A percentile compares a stretch with the other conserved stretches of the same genome.
Evolutionary conservation across 2,329 filamentous ascomycete species (phyloP).

Genomic region (Akanthomyces dipterigenus): DNA sequence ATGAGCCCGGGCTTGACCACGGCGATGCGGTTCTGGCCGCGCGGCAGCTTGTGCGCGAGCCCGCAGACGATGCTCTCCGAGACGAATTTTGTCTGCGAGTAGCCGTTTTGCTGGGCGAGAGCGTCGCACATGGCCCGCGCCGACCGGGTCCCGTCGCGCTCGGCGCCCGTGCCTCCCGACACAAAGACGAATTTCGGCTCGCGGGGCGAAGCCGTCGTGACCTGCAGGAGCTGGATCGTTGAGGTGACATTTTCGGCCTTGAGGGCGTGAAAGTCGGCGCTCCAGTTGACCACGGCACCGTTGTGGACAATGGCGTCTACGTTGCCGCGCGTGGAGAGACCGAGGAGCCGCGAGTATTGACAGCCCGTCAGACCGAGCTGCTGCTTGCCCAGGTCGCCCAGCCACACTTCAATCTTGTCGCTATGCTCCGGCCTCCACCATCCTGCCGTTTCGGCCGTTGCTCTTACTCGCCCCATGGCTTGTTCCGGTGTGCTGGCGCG

Average conservation of each 20-base stretch:
- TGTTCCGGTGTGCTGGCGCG: slow-evolving; percentile 55
- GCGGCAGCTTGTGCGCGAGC: neutral
- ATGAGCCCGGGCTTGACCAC: slow-evolving; percentile 17
- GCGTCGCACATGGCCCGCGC: neutral
- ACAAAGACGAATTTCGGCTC: neutral
- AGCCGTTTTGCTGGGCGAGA: slow-evolving; percentile 9
- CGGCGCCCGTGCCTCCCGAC: neutral
- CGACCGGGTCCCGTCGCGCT: neutral
- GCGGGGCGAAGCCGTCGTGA: neutral
- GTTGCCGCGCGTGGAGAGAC: neutral
- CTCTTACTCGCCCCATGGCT: slow-evolving; percentile 55
- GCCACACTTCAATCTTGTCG: slow-evolving; percentile 14
- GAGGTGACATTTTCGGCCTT: neutral
- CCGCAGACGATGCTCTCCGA: slow-evolving; percentile 14
- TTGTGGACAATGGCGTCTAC: neutral
- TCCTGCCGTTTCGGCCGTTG: slow-evolving; percentile 6
- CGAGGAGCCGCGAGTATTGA: neutral
- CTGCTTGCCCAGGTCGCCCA: slow-evolving; percentile 12
- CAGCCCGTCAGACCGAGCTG: neutral
- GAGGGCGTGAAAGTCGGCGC: neutral
- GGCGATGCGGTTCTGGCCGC: slow-evolving; percentile 14
- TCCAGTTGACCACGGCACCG: neutral
- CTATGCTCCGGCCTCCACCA: slow-evolving; percentile 14
- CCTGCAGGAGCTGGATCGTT: neutral
- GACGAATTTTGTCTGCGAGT: slow-evolving; percentile 15